Evolutionary conservation across 2,329 filamentous ascomycete genomes (phyloP).

Genomic region (Mariannaea sp.): DNA sequence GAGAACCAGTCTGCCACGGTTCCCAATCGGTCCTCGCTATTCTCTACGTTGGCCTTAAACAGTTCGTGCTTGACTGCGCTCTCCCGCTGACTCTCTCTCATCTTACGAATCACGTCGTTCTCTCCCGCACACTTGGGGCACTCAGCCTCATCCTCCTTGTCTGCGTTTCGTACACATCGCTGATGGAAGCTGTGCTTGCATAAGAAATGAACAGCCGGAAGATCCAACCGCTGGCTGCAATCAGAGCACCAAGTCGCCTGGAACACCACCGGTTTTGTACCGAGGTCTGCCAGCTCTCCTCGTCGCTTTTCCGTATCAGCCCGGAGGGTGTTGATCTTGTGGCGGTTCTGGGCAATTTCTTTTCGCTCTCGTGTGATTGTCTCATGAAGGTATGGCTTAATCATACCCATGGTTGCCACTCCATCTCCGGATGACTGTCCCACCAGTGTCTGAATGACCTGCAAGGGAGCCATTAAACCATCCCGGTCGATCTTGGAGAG

Average conservation of each 20-base stretch:
- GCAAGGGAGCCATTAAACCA: constrained; percentile 90
- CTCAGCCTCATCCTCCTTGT: constrained; percentile 68
- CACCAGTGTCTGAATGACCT: constrained; percentile 92
- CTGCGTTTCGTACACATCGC: constrained; percentile 69
- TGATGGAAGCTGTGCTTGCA: constrained; percentile 98
- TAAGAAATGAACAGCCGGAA: constrained; percentile 92
- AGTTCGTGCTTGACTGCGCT: constrained; percentile 85
- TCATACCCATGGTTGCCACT: constrained; percentile 95
- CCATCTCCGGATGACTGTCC: constrained; percentile 54
- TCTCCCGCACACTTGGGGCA: constrained; percentile 84
- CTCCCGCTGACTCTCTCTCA: constrained; percentile 84
- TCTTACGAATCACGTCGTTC: constrained; percentile 87
- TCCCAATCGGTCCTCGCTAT: constrained; percentile 83
- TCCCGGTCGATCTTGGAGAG: constrained; percentile 87
- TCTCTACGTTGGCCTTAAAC: constrained; percentile 78
- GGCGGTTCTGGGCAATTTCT: constrained; percentile 80
- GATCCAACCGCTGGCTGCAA: constrained; percentile 77
- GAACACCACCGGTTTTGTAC: constrained; percentile 83
- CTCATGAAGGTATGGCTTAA: constrained; percentile 87
- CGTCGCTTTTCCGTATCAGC: constrained; percentile 81
- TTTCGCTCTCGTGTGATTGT: constrained; percentile 88
- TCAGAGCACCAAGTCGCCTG: constrained; percentile 86
- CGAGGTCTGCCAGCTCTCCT: constrained; percentile 76
- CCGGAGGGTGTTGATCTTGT: constrained; percentile 82
- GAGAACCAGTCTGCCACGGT: constrained; percentile 95